Percentiles rank a stretch among this genome's conserved stretches.
These are phyloP conservation scores for Eucalyptus urophylla DNA, from an alignment of 345 rosid species.

Conservation along the genomic window DNA sequence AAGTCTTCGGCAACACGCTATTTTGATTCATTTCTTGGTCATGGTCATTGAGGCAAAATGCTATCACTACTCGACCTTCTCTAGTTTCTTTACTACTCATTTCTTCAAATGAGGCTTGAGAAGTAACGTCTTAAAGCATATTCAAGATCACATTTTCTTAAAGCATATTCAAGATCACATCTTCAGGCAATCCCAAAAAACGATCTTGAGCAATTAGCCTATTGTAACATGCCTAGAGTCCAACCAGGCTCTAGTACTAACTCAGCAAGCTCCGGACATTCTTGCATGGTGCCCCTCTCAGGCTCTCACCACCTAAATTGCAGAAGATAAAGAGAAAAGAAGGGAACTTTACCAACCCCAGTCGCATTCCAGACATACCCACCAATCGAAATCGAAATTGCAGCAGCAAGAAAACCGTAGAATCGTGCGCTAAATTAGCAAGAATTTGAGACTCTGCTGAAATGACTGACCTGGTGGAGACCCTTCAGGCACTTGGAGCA, in stretches of 20 bases:
- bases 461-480: conserved; percentile 36
- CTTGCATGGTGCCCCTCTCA: background rate
- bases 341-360: background rate
- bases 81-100: background rate
- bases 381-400: background rate
- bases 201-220: background rate
- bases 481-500: conserved; percentile 79
- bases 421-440: background rate
- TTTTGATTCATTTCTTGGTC: background rate
- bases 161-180: background rate
- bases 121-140: background rate
- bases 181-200: background rate
- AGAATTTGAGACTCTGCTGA: background rate
- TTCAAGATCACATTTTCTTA: background rate
- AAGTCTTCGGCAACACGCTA: background rate
- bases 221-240: background rate
- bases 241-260: background rate
- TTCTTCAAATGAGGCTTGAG: background rate
- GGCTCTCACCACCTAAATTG: background rate
- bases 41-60: background rate
- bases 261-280: background rate
- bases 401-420: background rate
- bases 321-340: background rate
- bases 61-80: background rate
- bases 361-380: background rate